Base-by-base conservation (phyloP, 2,329 filamentous ascomycete species). In the Orbilia javanica region DNA sequence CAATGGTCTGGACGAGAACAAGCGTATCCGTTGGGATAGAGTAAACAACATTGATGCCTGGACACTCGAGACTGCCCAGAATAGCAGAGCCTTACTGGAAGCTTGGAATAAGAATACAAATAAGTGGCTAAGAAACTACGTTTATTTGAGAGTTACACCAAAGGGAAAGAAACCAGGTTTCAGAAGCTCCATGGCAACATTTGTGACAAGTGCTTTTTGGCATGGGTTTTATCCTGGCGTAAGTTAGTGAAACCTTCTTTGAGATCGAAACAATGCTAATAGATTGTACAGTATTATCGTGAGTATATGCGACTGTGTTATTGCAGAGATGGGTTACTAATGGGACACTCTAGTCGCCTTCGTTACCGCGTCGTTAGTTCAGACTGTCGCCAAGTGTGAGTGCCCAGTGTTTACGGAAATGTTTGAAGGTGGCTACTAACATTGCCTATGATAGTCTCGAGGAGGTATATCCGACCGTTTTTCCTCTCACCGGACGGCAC, bases 101-200 rank as follows among this genome's bases (percentile, higher is more conserved):
- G 92, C 90, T 82, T 99, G 96, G 96, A 99, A 99, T 84, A 97
- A 97, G 86, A 98, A 98, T 85, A 99, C 96, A 11, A 99, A 97
- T 84, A 90, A 93, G 82, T 99, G 96, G 96, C 86, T 99, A 79
- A 90, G 94, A 55, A 97, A 98, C 84, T 99, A 97, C 83, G 88
- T 99, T 81, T 99, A 98, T 83, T 88, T 99, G 57, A 91, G 96
- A 25, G 96, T 99, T 2, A 99, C 96, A 0, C 96, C 96, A 0
- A 92, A 92, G 81, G 96, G 96, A 67, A 96, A 94, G 87, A 99
- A 98, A 84, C 96, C 96, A 8, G 96, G 96, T 0, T 99, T 99
- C 86, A 89, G 94, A 75, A 96, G 96, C 63, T 98, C 92, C 82
- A 86, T 99, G 86, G 93, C 94, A 36, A 99, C 96, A 0, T 99